phyloP scores from a whole-genome alignment of 2,329 filamentous ascomycete genomes.

The Bipolaris zeicola region DNA sequence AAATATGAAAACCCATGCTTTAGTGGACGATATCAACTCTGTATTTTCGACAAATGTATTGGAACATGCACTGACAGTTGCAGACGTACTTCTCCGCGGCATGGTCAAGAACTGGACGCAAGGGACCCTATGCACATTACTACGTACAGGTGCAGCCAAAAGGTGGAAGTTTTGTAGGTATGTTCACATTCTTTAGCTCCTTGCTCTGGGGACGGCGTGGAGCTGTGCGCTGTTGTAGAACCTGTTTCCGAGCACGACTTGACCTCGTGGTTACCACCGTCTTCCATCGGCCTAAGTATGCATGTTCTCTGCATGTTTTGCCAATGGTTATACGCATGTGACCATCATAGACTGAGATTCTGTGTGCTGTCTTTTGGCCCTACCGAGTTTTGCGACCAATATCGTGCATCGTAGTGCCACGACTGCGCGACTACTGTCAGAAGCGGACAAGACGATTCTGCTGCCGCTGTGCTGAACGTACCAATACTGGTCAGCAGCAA shows the following conservation, averaged over 20 bases:
- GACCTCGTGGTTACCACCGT: constrained; percentile 7
- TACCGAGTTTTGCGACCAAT: constrained; percentile 8
- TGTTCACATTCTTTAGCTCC: constrained; percentile 39
- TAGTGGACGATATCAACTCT: background rate
- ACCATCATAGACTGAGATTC: background rate
- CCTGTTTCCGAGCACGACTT: background rate
- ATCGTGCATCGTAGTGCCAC: constrained; percentile 7
- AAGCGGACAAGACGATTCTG: constrained; percentile 1
- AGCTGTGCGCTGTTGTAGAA: constrained; percentile 8
- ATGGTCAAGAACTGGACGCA: constrained; percentile 85
- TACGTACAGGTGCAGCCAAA: constrained; percentile 82
- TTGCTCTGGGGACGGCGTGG: background rate
- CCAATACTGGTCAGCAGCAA: constrained; percentile 1
- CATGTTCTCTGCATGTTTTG: constrained; percentile 12
- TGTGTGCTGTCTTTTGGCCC: background rate
- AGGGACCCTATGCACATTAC: constrained; percentile 71
- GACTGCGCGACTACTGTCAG: constrained; percentile 7
- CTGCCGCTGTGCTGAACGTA: background rate
- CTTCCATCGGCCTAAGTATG: constrained; percentile 3
- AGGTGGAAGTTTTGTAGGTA: constrained; percentile 70
- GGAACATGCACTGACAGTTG: constrained; percentile 25
- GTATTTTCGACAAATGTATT: background rate
- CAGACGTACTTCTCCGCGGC: constrained; percentile 82
- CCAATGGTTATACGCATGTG: constrained; percentile 9
- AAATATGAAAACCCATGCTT: too few relatives aligned